phyloP scores from a whole-genome alignment of 2,329 filamentous ascomycete species.

The Penicillium rolfsii region DNA sequence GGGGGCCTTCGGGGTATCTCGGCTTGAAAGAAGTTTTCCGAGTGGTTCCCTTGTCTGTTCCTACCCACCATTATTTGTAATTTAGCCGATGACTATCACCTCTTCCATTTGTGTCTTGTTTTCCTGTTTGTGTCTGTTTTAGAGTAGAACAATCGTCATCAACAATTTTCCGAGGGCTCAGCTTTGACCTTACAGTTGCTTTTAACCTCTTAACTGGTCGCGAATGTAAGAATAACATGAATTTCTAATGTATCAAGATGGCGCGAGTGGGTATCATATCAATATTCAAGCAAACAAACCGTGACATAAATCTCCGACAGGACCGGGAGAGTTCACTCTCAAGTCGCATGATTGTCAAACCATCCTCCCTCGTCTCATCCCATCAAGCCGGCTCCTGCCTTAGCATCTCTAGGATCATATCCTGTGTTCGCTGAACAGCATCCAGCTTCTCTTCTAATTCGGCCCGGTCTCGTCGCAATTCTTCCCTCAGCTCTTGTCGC shows the following conservation, averaged over 20 bases:
- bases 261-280: conserved; percentile 9
- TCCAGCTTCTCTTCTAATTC: conserved; percentile 43
- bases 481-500: conserved; percentile 37
- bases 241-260: not conserved
- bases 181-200: not conserved
- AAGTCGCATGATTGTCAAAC: not conserved
- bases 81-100: conserved; percentile 42
- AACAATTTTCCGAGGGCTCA: conserved; percentile 2
- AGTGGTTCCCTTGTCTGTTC: conserved; percentile 24
- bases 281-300: not conserved
- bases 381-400: conserved; percentile 39
- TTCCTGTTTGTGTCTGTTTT: conserved; percentile 27
- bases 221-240: not conserved
- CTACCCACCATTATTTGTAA: conserved; percentile 42
- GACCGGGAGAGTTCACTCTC: not conserved
- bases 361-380: too few relatives aligned
- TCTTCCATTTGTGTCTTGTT: conserved; percentile 33
- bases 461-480: conserved; percentile 38
- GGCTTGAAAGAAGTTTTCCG: conserved; percentile 5
- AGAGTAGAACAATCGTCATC: conserved; percentile 34
- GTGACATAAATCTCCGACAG: not conserved
- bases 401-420: conserved; percentile 48
- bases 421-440: conserved; percentile 44
- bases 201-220: not conserved
- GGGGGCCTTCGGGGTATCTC: conserved; percentile 9